Percentiles rank a stretch among this genome's conserved stretches.
Conservation (phyloP, 2,329 filamentous ascomycete genomes). For the Westerdykella ornata region DNA sequence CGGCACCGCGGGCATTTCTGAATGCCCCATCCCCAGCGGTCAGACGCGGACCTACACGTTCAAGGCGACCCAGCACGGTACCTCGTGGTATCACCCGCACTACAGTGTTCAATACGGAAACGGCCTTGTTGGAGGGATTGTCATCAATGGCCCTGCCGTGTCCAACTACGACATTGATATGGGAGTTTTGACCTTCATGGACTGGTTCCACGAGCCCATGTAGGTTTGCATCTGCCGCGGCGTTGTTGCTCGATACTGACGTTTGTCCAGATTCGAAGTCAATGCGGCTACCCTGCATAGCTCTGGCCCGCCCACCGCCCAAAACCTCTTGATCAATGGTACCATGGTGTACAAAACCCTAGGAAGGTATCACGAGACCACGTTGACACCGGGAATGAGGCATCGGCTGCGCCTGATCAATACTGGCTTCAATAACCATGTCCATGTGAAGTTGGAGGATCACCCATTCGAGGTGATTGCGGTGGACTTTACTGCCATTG, state of each 20-base stretch:
- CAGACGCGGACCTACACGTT: slow-evolving; percentile 28
- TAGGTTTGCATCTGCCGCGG: slow-evolving; percentile 7
- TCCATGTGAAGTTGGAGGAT: slow-evolving; percentile 36
- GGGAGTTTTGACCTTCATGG: slow-evolving; percentile 37
- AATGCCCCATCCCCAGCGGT: slow-evolving; percentile 62
- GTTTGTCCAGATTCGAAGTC: slow-evolving; percentile 22
- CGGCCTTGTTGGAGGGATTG: slow-evolving; percentile 35
- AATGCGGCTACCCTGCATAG: slow-evolving; percentile 33
- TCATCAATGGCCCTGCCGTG: slow-evolving; percentile 37
- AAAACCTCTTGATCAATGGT: slow-evolving; percentile 50
- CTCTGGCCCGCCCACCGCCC: slow-evolving; percentile 37
- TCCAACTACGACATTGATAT: slow-evolving; percentile 37
- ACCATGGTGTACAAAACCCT: slow-evolving; percentile 42
- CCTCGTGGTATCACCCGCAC: slow-evolving; percentile 31
- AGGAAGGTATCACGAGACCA: slow-evolving; percentile 32
- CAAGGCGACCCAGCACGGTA: slow-evolving; percentile 33
- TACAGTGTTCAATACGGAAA: slow-evolving; percentile 30
- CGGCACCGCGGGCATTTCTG: slow-evolving; percentile 47
- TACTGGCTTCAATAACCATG: slow-evolving; percentile 33
- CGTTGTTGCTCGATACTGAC: slow-evolving; percentile 1
- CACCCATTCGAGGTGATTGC: slow-evolving; percentile 42
- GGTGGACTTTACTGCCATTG: slow-evolving; percentile 41
- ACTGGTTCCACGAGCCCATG: slow-evolving; percentile 32
- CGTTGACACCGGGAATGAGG: slow-evolving; percentile 36
- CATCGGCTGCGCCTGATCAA: slow-evolving; percentile 44